These are phyloP conservation scores for Beauveria sp. DNA, from an alignment of 2,329 filamentous ascomycete species.

Conservation along the genomic window DNA sequence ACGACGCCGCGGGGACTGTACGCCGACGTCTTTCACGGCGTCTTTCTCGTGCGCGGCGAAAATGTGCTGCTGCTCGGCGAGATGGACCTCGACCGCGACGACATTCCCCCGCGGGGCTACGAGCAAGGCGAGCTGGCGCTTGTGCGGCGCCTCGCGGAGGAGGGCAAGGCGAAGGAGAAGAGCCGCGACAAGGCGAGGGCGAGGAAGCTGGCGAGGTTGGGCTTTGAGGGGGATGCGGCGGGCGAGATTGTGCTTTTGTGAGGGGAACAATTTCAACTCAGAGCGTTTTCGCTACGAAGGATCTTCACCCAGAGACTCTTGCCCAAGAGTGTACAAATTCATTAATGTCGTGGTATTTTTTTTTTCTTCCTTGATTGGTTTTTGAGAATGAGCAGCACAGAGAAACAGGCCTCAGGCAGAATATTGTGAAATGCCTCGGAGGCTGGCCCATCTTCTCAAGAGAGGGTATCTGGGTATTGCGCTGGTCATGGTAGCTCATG, in stretches of 20 bases:
- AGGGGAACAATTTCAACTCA: conserved; percentile 14
- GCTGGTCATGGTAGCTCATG: background rate
- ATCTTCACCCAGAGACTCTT: too few relatives aligned
- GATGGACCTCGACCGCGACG: conserved; percentile 94
- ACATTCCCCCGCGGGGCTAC: conserved; percentile 71
- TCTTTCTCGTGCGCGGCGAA: conserved; percentile 89
- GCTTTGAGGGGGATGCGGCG: conserved; percentile 80
- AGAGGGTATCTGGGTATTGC: background rate
- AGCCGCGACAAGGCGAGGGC: conserved; percentile 63
- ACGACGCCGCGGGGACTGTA: conserved; percentile 46
- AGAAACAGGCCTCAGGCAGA: conserved; percentile 35
- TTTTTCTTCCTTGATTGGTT: conserved; percentile 10
- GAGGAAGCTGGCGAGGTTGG: conserved; percentile 65
- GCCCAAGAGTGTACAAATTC: too few relatives aligned
- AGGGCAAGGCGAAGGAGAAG: conserved; percentile 62
- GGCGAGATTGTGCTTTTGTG: conserved; percentile 67
- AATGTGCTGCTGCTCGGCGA: conserved; percentile 95
- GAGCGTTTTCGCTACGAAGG: background rate
- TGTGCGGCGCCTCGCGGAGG: conserved; percentile 66
- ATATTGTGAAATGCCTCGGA: conserved; percentile 56
- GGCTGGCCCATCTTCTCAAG: background rate
- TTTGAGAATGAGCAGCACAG: conserved; percentile 17
- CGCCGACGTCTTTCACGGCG: conserved; percentile 75
- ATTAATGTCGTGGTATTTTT: background rate
- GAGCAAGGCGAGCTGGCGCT: conserved; percentile 56